Conservation (phyloP, 192 early-diverging fungal species). For the Spinellus fusiger region DNA sequence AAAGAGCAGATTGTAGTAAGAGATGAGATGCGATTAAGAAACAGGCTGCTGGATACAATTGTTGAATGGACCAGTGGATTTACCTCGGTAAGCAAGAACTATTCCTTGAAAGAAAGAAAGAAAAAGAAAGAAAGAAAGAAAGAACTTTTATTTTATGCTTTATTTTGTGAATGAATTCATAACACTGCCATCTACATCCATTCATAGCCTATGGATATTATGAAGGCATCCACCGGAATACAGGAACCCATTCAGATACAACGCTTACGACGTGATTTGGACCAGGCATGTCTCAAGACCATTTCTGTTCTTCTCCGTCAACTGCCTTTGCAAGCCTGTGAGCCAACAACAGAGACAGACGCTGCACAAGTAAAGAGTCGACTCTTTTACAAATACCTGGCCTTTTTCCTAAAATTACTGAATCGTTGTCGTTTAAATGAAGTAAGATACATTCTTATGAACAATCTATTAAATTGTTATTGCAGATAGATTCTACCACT, state of each 20-base stretch:
- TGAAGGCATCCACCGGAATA: neutral
- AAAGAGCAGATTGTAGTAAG: constrained; percentile 61
- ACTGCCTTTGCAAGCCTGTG: constrained; percentile 62
- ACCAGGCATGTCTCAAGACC: constrained; percentile 68
- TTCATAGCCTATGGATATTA: too few species aligned
- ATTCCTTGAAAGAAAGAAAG: neutral
- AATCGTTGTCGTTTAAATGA: constrained; percentile 55
- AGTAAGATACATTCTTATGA: constrained; percentile 5
- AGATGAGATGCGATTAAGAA: constrained; percentile 63
- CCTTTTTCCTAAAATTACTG: constrained; percentile 66
- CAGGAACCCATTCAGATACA: constrained; percentile 31
- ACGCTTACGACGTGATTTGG: constrained; percentile 66
- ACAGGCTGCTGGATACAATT: constrained; percentile 57
- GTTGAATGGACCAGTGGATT: constrained; percentile 69
- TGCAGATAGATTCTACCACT: too few species aligned
- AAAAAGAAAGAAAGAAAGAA: too few species aligned
- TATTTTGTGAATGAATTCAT: too few species aligned
- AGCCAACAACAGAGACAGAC: constrained; percentile 41
- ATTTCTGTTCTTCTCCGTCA: constrained; percentile 57
- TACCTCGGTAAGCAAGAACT: constrained; percentile 29
- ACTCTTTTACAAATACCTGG: constrained; percentile 62
- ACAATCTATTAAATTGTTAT: neutral
- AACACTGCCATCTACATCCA: too few species aligned
- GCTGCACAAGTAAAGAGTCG: constrained; percentile 50
- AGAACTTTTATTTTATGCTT: too few species aligned